Percentiles rank a stretch among this genome's conserved stretches.
Conservation (phyloP, 352 stramenopile species). For the Pythium volutum region DNA sequence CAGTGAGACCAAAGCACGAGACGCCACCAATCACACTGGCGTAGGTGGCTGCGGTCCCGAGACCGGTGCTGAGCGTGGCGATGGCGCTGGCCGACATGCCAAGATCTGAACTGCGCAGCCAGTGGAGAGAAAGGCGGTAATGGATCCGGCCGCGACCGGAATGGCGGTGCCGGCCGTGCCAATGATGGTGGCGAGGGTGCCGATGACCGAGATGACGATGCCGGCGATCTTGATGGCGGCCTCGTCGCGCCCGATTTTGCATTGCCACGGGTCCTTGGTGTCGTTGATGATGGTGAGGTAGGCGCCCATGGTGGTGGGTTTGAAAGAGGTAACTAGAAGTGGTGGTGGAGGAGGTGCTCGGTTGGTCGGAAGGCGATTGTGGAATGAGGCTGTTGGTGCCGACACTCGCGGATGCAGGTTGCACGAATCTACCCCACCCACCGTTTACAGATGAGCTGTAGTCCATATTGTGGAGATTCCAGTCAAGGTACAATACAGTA, state of each 20-base stretch:
- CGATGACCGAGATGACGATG: constrained; percentile 18
- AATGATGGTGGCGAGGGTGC: constrained; percentile 14
- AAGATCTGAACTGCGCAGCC: constrained; percentile 16
- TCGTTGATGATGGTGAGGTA: constrained; percentile 31
- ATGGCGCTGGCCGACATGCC: constrained; percentile 21
- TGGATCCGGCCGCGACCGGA: not conserved
- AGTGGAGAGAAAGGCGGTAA: not conserved
- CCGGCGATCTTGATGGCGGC: constrained; percentile 20
- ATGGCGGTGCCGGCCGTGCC: constrained; percentile 13
- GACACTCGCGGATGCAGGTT: no score
- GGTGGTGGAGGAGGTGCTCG: not conserved
- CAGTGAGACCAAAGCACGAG: constrained; percentile 32
- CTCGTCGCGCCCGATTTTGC: constrained; percentile 22
- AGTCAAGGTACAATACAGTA: no score
- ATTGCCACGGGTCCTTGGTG: constrained; percentile 24
- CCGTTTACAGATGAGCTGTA: no score
- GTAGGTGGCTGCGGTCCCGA: constrained; percentile 3
- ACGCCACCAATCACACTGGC: constrained; percentile 28
- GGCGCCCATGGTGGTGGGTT: constrained; percentile 20
- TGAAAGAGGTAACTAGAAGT: no score
- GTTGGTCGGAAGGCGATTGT: not conserved
- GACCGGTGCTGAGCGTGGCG: constrained; percentile 7
- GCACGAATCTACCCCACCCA: no score
- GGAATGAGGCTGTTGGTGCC: no score
- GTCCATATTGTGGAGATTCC: no score